Evolutionary conservation across 495 filamentous ascomycete genomes (phyloP), one percentile per base, ranked within the genome.

Genomic region (Aspergillus baeticus): DNA sequence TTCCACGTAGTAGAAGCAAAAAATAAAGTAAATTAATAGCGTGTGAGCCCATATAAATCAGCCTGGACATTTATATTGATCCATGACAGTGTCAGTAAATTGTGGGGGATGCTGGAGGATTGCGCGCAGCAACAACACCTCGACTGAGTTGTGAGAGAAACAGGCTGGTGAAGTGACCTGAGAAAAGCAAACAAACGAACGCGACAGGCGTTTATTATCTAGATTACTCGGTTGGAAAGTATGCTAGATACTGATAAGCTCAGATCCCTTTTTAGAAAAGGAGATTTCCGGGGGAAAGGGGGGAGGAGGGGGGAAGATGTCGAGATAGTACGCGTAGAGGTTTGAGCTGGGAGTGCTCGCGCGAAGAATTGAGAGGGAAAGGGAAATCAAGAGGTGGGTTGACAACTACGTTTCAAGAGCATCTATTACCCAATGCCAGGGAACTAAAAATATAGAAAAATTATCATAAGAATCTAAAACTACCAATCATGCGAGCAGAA

Each of bases 401-500:
- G 48, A 49, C 42, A 15, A 44, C 51, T 22, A 43, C 26, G 33
- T 54, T 54, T 46, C 15, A 15, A 5, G n/a, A 29, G 37, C 13
- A 49, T 50, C 31, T 56, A 34, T 45, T 13, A 36, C 15, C 35
- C 17, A 49, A 35, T 7, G 17, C 42, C 38, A 26, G 15, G 23
- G 26, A 20, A 36, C 15, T 49, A 33, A 50, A 49, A 43, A 35
- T 26, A 37, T 49, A 33, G 18, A 50, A 50, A 57, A 54, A 33
- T 23, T 47, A 56, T 26, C 20, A 26, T n/a, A 18, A 15, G 34
- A 33, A 48, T 46, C 47, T 46, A 17, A 36, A 17, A 15, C 47
- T 46, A 48, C 53, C 50, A 54, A 50, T 44, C 54, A 61, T 49
- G 49, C 44, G 42, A 58, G 44, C 35, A 51, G 29, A 48, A 26